Base-by-base conservation (phyloP, 2,329 filamentous ascomycete genomes). In the Arthrobotrys sinensis region DNA sequence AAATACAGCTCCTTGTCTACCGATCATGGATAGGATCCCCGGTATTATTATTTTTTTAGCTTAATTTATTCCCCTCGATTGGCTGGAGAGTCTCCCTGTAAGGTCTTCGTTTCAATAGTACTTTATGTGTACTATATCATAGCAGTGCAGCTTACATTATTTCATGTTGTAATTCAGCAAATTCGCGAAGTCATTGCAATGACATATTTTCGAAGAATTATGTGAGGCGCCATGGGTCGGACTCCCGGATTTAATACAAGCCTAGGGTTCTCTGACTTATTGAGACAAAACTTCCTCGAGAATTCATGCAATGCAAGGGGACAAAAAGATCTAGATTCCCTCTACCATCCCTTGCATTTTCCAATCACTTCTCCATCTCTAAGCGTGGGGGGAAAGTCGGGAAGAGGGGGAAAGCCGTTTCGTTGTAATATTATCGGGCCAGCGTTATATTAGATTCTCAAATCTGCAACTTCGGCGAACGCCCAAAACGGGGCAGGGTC, bases 401-500 rank as follows among this genome's bases (percentile, higher is more conserved):
- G 28, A 48, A 43, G 34, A 60, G 69, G 57, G 46, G 57, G 12
- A 60, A 36, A 14, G 32, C n/a, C n/a, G 34, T 46, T 55, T 62
- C 21, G 60, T 52, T 65, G 60, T 50, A 60, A 57, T 73, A 65
- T 55, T 57, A 60, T 43, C 55, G 36, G 55, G 10, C 55, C 45
- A 45, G 40, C 16, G 34, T 50, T 50, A 55, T 76, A 68, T 76
- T 55, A 68, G 67, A 63, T 36, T 34, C 65, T 67, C 52, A 70
- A 57, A 53, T 68, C 73, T 67, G 73, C 60, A 66, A 77, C 73
- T 71, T 77, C 73, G 73, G 66, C 73, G 73, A 77, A 77, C 73
- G 73, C 66, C 73, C 69, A 69, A 48, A 66, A 53, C 28, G 63
- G 43, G 45, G 38, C 34, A 60, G 32, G 2, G n/a, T 45, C 5